Percentiles rank a stretch among this genome's conserved stretches.
Evolutionary conservation across 2,329 filamentous ascomycete species (phyloP).

Genomic region (Monosporascus sp.): DNA sequence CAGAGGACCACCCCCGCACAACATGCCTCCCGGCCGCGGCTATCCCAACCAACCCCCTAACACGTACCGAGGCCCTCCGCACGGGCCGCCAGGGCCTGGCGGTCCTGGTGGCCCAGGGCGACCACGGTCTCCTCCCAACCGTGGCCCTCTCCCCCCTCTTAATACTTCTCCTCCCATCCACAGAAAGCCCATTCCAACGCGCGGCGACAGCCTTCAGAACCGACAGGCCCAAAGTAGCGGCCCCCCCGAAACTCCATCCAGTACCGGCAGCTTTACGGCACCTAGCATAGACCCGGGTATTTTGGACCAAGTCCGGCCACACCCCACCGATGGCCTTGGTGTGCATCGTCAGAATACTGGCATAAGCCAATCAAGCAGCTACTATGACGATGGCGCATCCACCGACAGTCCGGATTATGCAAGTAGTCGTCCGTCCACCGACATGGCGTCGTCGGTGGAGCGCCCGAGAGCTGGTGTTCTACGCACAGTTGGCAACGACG

Average conservation of each 20-base stretch:
- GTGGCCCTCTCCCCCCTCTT: conserved; percentile 19
- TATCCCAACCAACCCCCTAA: conserved; percentile 22
- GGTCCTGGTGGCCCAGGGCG: conserved; percentile 18
- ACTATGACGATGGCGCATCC: conserved; percentile 60
- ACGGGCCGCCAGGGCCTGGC: conserved; percentile 16
- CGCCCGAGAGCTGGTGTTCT: conserved; percentile 73
- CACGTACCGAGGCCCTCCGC: conserved; percentile 19
- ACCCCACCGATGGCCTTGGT: conserved; percentile 22
- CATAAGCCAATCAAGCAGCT: conserved; percentile 32
- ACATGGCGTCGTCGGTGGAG: conserved; percentile 50
- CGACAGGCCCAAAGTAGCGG: conserved; percentile 35
- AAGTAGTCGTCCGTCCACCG: conserved; percentile 57
- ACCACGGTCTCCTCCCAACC: conserved; percentile 15
- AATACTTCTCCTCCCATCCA: conserved; percentile 40
- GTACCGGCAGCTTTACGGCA: conserved; percentile 33
- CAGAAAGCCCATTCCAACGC: conserved; percentile 48
- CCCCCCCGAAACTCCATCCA: conserved; percentile 32
- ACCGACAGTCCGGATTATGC: conserved; percentile 72
- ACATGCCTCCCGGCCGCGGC: conserved; percentile 23
- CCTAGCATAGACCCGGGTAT: conserved; percentile 43
- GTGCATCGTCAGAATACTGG: conserved; percentile 32
- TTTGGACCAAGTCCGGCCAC: conserved; percentile 40
- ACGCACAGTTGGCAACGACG: conserved; percentile 65
- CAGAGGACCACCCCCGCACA: conserved; percentile 21
- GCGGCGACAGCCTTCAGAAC: conserved; percentile 30